Evolutionary conservation across 2,329 filamentous ascomycete species (phyloP).

Genomic region (Mycogone perniciosa): DNA sequence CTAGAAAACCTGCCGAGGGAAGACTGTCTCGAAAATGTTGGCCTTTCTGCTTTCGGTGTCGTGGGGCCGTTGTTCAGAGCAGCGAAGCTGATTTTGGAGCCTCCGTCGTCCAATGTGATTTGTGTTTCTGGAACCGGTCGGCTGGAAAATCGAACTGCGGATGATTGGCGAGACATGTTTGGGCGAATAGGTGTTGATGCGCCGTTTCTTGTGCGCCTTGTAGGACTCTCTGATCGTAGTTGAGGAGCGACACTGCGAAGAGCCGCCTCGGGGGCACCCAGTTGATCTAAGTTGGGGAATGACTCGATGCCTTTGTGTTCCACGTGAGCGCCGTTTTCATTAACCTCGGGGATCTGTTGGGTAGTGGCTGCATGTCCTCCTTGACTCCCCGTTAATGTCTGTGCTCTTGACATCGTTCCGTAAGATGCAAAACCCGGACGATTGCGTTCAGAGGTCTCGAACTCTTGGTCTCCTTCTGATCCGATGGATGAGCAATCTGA

Average conservation of each 20-base stretch:
- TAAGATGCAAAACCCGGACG: conserved; percentile 21
- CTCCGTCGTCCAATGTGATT: conserved; percentile 56
- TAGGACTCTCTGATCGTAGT: conserved; percentile 22
- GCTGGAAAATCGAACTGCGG: conserved; percentile 60
- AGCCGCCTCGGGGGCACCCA: conserved; percentile 9
- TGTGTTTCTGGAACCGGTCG: conserved; percentile 65
- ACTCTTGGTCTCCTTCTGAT: conserved; percentile 14
- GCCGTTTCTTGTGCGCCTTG: conserved; percentile 17
- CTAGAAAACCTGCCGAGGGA: conserved; percentile 56
- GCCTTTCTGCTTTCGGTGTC: conserved; percentile 28
- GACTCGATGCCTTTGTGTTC: conserved; percentile 14
- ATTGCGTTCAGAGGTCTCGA: conserved; percentile 9
- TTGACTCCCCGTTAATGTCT: conserved; percentile 7
- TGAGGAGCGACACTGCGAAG: conserved; percentile 11
- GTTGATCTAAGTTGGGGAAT: conserved; percentile 19
- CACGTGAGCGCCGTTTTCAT: neutral
- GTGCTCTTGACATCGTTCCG: conserved; percentile 27
- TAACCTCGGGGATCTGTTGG: conserved; percentile 11
- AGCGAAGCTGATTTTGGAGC: conserved; percentile 63
- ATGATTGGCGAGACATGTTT: conserved; percentile 46
- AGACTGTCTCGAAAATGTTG: conserved; percentile 34
- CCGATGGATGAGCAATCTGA: conserved; percentile 14
- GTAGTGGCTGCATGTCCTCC: conserved; percentile 3
- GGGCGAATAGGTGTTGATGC: conserved; percentile 33
- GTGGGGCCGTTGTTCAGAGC: conserved; percentile 22